A percentile compares a stretch with the other conserved stretches of the same genome.
Evolutionary conservation across 2,329 filamentous ascomycete genomes (phyloP).

Genomic region (Coniochaeta pulveracea): DNA sequence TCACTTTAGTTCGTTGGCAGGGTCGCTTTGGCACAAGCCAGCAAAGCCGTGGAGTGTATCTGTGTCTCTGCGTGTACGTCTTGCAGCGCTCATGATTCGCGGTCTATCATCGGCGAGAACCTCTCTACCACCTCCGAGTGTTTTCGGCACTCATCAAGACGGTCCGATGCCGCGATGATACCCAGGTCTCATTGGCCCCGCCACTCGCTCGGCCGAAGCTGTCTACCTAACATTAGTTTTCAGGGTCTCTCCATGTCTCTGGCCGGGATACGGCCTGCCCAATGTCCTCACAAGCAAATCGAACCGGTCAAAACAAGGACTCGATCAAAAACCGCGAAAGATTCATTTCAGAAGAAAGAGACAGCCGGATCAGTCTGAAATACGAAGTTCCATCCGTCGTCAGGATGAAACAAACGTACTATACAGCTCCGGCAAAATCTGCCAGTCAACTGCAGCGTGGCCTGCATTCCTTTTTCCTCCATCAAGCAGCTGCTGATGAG

Average conservation of each 20-base stretch:
- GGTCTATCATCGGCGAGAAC: constrained; percentile 1
- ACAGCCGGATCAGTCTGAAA: constrained; percentile 6
- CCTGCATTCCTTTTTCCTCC: constrained; percentile 4
- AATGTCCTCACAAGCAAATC: background rate
- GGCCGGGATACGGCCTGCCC: background rate
- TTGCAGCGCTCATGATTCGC: background rate
- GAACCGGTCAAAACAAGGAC: background rate
- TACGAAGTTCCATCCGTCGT: too few relatives aligned
- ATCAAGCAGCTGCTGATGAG: background rate
- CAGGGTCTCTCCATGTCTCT: background rate
- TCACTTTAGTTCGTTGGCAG: background rate
- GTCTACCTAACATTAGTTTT: background rate
- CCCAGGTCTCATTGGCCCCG: background rate
- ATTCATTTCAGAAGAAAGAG: constrained; percentile 2
- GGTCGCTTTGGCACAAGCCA: background rate
- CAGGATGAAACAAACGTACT: constrained; percentile 13
- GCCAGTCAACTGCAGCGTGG: constrained; percentile 7
- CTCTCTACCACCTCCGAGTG: background rate
- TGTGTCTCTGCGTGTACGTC: constrained; percentile 4
- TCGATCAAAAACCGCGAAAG: background rate
- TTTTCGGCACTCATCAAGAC: background rate
- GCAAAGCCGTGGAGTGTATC: constrained; percentile 1
- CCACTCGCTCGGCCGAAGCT: background rate
- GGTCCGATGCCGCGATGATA: constrained; percentile 4
- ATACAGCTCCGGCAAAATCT: constrained; percentile 13